Evolutionary conservation across 257 asterid genomes (phyloP).

Genomic region (Solanum boliviense): DNA sequence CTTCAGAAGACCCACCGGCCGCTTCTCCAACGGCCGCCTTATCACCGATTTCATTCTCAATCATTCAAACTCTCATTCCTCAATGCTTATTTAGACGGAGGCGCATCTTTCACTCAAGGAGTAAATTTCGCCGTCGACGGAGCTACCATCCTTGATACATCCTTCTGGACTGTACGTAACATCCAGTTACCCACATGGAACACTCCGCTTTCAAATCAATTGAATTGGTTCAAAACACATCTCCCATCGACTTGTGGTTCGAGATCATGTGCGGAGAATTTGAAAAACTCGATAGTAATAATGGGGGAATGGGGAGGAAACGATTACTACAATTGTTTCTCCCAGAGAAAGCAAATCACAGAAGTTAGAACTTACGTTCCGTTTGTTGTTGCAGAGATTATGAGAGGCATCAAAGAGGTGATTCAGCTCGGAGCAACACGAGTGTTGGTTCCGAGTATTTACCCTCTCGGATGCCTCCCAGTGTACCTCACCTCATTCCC

Average conservation of each 20-base stretch:
- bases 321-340: neutral
- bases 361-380: neutral
- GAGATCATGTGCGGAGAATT: neutral
- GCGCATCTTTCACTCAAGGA: neutral
- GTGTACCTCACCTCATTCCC: neutral
- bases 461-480: neutral
- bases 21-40: conserved; percentile 1
- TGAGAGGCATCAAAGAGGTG: neutral
- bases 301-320: conserved; percentile 2
- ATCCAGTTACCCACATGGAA: neutral
- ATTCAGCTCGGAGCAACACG: neutral
- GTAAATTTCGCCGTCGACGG: neutral
- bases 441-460: neutral
- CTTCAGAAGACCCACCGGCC: neutral
- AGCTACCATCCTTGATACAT: neutral
- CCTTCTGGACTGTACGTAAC: neutral
- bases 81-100: neutral
- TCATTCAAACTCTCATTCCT: neutral
- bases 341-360: neutral
- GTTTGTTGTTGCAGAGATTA: neutral
- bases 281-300: neutral
- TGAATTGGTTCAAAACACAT: neutral
- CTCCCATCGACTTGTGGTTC: neutral
- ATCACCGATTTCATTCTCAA: neutral
- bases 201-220: neutral